These are phyloP conservation scores for Fomitiporia mediterranea DNA, from an alignment of 1,284 basidiomycete genomes.

Conservation along the genomic window DNA sequence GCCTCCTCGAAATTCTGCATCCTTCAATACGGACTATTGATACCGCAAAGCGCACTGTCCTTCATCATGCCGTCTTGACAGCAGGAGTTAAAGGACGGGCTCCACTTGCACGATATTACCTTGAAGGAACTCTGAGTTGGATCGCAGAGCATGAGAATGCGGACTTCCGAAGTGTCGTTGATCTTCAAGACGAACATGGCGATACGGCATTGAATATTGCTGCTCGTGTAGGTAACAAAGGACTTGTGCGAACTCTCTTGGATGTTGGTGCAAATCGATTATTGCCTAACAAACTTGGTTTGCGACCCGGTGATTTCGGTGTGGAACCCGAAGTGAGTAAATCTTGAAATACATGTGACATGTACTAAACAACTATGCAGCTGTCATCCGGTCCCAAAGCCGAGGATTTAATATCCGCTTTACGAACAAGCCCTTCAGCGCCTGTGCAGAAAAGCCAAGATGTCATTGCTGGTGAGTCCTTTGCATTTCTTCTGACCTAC, in stretches of 20 bases:
- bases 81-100: conserved; percentile 90
- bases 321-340: conserved; percentile 78
- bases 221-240: conserved; percentile 88
- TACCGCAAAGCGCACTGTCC: conserved; percentile 79
- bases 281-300: conserved; percentile 89
- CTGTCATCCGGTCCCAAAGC: conserved; percentile 61
- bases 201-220: conserved; percentile 96
- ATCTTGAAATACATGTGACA: background rate
- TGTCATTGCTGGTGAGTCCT: conserved; percentile 69
- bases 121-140: conserved; percentile 86
- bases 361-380: conserved; percentile 34
- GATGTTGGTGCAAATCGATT: conserved; percentile 93
- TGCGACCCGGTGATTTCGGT: conserved; percentile 92
- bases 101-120: conserved; percentile 83
- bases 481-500: background rate
- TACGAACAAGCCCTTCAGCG: conserved; percentile 64
- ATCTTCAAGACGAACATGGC: conserved; percentile 93
- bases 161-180: conserved; percentile 77
- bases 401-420: conserved; percentile 68
- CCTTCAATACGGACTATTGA: conserved; percentile 87
- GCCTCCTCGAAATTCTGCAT: conserved; percentile 61
- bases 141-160: conserved; percentile 68
- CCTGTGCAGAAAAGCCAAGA: conserved; percentile 88
- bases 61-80: conserved; percentile 93
- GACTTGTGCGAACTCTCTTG: conserved; percentile 81